Base-by-base conservation (phyloP, 2,329 filamentous ascomycete species). In the Colletotrichum orbiculare region DNA sequence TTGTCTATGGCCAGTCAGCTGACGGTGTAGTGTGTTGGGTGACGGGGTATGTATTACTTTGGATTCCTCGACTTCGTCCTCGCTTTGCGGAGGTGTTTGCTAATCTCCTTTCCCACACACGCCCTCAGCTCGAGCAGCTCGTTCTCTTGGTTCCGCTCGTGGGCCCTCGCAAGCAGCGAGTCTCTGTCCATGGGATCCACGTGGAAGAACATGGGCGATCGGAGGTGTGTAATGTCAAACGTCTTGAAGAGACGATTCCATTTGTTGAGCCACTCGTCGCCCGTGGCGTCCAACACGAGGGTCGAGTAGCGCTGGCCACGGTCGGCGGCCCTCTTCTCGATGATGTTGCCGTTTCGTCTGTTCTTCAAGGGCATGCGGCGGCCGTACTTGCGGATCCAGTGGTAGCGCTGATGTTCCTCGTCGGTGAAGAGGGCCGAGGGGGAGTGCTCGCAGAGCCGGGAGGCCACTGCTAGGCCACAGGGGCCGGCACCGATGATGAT, bases 201-300 rank as follows among this genome's bases (percentile, higher is more conserved):
- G 72, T 96, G 92, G 79, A 93, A 95, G 71, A 94, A 91, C 89
- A 95, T 91, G 0, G 91, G 92, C 69, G 91, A 94, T 13, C 92
- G 84, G 43, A 96, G 79, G 70, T 94, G 87, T 1, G 85, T 82
- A 50, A 95, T 95, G 53, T 89, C 85, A 48, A 93, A 87, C 3
- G 84, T 85, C 38, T 83, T 80, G 76, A 95, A 95, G 4, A 91
- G 83, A 12, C 82, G 79, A 48, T 91, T 87, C 92, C 92, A 95
- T 45, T 87, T 83, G 9, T 83, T 77, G 82, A 95, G 87, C 91
- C 91, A 95, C 48, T 79, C 72, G 52, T 84, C 77, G 0, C 85
- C 86, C 1, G 85, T 85, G 1, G 85, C 85, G 71, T 95, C 92
- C 0, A 96, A 79, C 0, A 94, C 89, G 0, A 90, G 77, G 6